Conservation (phyloP, 2,329 filamentous ascomycete genomes). For the Emydomyces testavorans region DNA sequence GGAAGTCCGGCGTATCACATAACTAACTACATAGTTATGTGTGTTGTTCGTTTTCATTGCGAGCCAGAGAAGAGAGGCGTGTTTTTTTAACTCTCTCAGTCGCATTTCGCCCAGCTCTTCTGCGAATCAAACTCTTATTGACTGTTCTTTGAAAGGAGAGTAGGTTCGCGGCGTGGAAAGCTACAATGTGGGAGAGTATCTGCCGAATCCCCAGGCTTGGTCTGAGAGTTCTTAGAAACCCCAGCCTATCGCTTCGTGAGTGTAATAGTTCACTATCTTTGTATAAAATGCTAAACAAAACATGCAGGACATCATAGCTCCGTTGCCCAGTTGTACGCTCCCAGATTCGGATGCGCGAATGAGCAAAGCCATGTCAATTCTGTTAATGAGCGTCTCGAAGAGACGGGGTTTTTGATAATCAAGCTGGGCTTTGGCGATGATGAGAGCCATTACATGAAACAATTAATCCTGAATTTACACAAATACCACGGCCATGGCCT, state of each 20-base stretch:
- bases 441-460: constrained; percentile 27
- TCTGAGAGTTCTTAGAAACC: not conserved
- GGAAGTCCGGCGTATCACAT: not conserved
- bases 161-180: not conserved
- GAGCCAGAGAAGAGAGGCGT: not conserved
- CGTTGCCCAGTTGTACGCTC: not conserved
- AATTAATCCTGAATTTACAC: constrained; percentile 28
- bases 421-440: constrained; percentile 26
- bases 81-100: not conserved
- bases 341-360: constrained; percentile 4
- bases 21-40: not conserved
- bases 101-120: too few species aligned
- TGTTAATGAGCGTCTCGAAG: constrained; percentile 5
- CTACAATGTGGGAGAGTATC: not conserved
- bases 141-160: too few species aligned
- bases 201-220: not conserved
- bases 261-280: not conserved
- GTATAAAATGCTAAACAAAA: not conserved
- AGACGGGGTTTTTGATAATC: constrained; percentile 30
- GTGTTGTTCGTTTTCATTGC: not conserved
- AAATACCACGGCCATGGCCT: constrained; percentile 27
- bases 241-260: not conserved
- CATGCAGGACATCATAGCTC: constrained; percentile 3
- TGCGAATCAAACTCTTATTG: too few species aligned
- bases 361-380: constrained; percentile 8